Evolutionary conservation across 495 filamentous ascomycete species (phyloP).

Genomic region (Penicillium taxi): DNA sequence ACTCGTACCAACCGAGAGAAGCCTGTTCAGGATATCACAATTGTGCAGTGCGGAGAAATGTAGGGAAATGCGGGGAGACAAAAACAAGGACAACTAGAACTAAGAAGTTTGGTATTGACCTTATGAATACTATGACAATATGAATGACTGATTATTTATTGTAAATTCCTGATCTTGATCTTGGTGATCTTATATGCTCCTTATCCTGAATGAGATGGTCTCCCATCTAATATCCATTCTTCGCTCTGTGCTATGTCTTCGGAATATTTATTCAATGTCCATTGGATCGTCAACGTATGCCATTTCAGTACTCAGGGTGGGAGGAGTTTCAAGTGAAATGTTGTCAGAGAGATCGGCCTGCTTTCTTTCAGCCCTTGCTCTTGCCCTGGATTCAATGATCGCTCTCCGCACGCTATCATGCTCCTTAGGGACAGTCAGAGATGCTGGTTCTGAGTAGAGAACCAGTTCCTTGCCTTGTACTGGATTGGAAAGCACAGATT

Average conservation of each 20-base stretch:
- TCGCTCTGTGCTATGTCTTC: too few species aligned
- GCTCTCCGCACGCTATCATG: constrained; percentile 73
- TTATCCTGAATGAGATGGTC: too few species aligned
- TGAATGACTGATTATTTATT: too few species aligned
- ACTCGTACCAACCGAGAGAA: constrained; percentile 74
- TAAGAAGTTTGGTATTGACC: too few species aligned
- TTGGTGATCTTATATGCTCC: too few species aligned
- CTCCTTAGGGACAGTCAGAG: constrained; percentile 66
- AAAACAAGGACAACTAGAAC: too few species aligned
- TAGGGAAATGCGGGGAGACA: constrained; percentile 29
- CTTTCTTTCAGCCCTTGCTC: constrained; percentile 30
- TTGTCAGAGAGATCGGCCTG: not conserved
- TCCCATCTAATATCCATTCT: too few species aligned
- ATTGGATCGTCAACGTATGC: constrained; percentile 1
- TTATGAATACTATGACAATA: too few species aligned
- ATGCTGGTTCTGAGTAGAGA: constrained; percentile 68
- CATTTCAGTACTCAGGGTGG: not conserved
- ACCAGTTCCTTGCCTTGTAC: constrained; percentile 57
- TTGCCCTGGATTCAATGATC: constrained; percentile 71
- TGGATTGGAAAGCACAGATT: constrained; percentile 48
- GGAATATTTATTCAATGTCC: constrained; percentile 6
- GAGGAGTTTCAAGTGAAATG: not conserved
- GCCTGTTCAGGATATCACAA: constrained; percentile 76
- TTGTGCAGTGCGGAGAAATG: constrained; percentile 87
- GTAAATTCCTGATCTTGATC: too few species aligned